These are phyloP conservation scores for Nakazawaea wickerhamii DNA, from an alignment of 805 yeast genomes.

Conservation along the genomic window DNA sequence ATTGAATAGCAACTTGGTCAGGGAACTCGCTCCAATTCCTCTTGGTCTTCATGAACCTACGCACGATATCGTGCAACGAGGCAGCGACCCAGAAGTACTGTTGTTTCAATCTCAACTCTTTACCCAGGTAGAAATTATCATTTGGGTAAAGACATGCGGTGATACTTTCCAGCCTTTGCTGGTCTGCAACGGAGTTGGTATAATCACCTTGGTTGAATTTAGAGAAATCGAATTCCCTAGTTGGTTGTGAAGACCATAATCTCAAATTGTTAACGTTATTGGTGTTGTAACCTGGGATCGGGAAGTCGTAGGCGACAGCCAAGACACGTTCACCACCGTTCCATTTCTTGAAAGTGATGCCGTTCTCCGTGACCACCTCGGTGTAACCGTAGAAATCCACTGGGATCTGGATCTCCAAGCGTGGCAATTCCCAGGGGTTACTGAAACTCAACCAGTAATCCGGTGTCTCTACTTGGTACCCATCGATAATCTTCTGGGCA, in stretches of 20 bases:
- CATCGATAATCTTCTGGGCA: conserved; percentile 83
- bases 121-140: conserved; percentile 88
- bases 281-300: conserved; percentile 87
- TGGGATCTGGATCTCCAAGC: conserved; percentile 83
- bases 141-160: conserved; percentile 92
- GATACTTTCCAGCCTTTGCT: conserved; percentile 86
- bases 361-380: conserved; percentile 51
- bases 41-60: conserved; percentile 78
- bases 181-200: conserved; percentile 73
- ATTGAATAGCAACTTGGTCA: conserved; percentile 83
- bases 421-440: conserved; percentile 91
- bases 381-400: conserved; percentile 86
- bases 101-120: conserved; percentile 87
- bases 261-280: conserved; percentile 82
- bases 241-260: conserved; percentile 86
- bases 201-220: conserved; percentile 92
- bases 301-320: conserved; percentile 89
- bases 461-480: conserved; percentile 91
- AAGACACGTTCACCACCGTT: conserved; percentile 83
- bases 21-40: conserved; percentile 80
- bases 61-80: conserved; percentile 81
- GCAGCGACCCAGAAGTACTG: conserved; percentile 98
- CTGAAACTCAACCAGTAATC: conserved; percentile 89
- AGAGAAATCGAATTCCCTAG: conserved; percentile 84
- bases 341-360: conserved; percentile 63